A percentile compares a stretch with the other conserved stretches of the same genome.
Evolutionary conservation across 768 basidiomycete species (phyloP).

Genomic region (Lyophyllum atratum): DNA sequence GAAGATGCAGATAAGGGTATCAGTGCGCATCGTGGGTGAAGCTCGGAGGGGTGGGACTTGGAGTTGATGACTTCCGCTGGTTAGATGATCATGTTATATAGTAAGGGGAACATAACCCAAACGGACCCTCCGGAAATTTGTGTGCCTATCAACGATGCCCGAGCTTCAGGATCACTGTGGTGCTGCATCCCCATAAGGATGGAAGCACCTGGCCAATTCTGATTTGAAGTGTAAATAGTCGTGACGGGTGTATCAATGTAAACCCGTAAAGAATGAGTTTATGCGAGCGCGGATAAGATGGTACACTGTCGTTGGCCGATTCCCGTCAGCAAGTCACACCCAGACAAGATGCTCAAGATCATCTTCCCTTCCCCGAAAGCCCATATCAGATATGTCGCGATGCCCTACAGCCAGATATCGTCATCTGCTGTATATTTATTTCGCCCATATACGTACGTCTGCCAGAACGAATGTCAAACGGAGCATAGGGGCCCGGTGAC

Average conservation of each 20-base stretch:
- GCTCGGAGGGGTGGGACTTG: conserved; percentile 6
- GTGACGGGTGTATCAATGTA: conserved; percentile 7
- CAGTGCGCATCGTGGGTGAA: conserved; percentile 13
- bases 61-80: conserved; percentile 7
- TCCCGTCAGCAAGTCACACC: conserved; percentile 4
- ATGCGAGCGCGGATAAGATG: neutral
- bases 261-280: conserved; percentile 9
- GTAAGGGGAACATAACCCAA: conserved; percentile 18
- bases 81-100: conserved; percentile 19
- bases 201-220: conserved; percentile 11
- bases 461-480: neutral
- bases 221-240: conserved; percentile 1
- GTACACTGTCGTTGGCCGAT: conserved; percentile 1
- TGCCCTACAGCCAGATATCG: neutral
- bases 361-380: neutral
- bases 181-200: conserved; percentile 20
- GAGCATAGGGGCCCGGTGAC: conserved; percentile 7
- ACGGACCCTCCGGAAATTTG: conserved; percentile 17
- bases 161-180: conserved; percentile 13
- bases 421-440: neutral
- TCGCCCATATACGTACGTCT: neutral
- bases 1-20: conserved; percentile 11
- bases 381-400: conserved; percentile 7
- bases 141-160: conserved; percentile 20
- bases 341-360: neutral